phyloP scores from a whole-genome alignment of 129 eudicot species.

The Heracleum sosnowskyi region DNA sequence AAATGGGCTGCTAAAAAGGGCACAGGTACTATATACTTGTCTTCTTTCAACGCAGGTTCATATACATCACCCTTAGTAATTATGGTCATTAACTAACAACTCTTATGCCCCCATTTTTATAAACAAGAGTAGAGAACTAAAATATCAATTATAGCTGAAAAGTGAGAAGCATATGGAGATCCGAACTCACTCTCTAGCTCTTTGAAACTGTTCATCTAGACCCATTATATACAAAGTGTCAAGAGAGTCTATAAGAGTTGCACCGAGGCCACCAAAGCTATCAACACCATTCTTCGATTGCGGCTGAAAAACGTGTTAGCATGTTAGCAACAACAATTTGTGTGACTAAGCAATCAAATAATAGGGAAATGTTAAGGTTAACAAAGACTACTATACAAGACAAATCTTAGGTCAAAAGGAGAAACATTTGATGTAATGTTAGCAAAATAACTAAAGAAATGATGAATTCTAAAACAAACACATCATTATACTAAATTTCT shows the following conservation, averaged over 20 bases:
- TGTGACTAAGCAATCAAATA: not conserved
- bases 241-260: conserved; percentile 85
- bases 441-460: not conserved
- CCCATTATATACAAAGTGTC: conserved; percentile 99
- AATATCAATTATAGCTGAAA: not conserved
- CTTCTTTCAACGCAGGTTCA: not conserved
- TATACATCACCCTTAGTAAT: not conserved
- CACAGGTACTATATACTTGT: not conserved
- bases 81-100: not conserved
- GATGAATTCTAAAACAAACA: not conserved
- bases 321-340: conserved; percentile 2
- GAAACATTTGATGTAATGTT: not conserved
- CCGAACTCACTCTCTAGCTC: conserved; percentile 81
- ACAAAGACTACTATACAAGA: not conserved
- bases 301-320: conserved; percentile 54
- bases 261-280: conserved; percentile 99
- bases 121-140: not conserved
- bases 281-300: conserved; percentile 90
- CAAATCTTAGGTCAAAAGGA: not conserved
- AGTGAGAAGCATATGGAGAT: not conserved
- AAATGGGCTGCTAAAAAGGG: not conserved
- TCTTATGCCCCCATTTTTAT: not conserved
- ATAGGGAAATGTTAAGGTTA: not conserved
- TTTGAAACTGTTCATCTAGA: conserved; percentile 88
- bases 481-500: not conserved